Evolutionary conservation across 331 rosid species (phyloP), one percentile per base, ranked within the genome.

Genomic region (Quercus lobata): DNA sequence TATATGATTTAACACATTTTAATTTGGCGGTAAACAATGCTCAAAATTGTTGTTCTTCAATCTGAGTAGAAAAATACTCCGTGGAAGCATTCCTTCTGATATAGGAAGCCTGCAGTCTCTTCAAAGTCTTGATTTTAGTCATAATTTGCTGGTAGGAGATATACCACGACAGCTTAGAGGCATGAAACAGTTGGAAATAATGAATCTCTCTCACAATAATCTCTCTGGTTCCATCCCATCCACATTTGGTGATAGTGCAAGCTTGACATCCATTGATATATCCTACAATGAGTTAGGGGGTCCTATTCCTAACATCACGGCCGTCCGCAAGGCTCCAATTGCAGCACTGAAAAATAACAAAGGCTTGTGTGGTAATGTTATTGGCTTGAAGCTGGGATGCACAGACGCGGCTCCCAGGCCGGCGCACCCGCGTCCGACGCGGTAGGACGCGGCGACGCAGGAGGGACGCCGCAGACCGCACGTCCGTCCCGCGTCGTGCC

Each of bases 151-250:
- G 2, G 54, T 4, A 3, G 85, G 91, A 58, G 54, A 41, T 52
- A 83, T 91, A 57, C 93, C 92, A 88, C n/a, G 73, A 82, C 53
- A 11, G 5, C 1, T 30, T 88, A 79, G 32, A 61, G 34, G 53
- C 17, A 46, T 46, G 54, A 46, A 46, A 12, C 16, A 4, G 29
- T 82, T 91, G 83, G 80, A 80, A 78, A 75, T 4, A 2, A 76
- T 90, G 55, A 89, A 92, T 61, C 83, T 90, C 74, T 86, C 91
- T 2, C 88, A 82, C 27, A 91, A 89, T 25, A 76, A 73, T 25
- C 85, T 91, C 35, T 70, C 73, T 2, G 88, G 92, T 32, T 34
- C n/a, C 14, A 78, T 89, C 57, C 92, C 95, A 1, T 71, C 77
- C 24, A 32, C 27, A 32, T 89, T 89, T 41, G 49, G 25, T 37